phyloP scores from a whole-genome alignment of 768 basidiomycete species.

The Mycena albidolilacea region DNA sequence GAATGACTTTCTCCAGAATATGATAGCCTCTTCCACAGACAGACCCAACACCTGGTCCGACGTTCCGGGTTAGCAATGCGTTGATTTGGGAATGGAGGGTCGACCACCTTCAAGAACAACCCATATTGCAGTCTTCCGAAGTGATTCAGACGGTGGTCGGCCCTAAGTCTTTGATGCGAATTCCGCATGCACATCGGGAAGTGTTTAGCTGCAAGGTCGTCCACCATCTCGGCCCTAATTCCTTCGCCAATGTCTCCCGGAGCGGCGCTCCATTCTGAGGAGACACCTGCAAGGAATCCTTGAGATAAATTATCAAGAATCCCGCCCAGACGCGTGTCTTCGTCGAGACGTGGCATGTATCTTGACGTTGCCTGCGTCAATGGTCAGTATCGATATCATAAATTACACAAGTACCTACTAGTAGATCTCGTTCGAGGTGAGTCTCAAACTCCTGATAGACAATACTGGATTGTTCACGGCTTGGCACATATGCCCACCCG shows the following conservation, averaged over 20 bases:
- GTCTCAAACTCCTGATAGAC: constrained; percentile 89
- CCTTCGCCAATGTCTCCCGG: constrained; percentile 70
- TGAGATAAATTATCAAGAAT: constrained; percentile 93
- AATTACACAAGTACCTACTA: constrained; percentile 62
- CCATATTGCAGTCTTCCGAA: constrained; percentile 93
- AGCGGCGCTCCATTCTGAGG: constrained; percentile 82
- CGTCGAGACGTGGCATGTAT: constrained; percentile 91
- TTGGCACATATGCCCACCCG: constrained; percentile 93
- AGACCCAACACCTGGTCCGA: constrained; percentile 85
- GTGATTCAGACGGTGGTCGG: constrained; percentile 92
- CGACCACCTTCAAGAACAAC: constrained; percentile 90
- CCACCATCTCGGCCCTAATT: constrained; percentile 95
- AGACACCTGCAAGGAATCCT: constrained; percentile 93
- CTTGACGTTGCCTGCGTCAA: constrained; percentile 82
- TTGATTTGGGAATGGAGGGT: background rate
- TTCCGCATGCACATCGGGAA: constrained; percentile 98
- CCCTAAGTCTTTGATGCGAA: constrained; percentile 82
- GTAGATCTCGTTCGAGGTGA: constrained; percentile 79
- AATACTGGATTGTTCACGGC: constrained; percentile 83
- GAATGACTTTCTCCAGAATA: constrained; percentile 95
- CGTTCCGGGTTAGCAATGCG: background rate
- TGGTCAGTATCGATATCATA: constrained; percentile 7
- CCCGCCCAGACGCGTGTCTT: constrained; percentile 92
- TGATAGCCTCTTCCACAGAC: constrained; percentile 93
- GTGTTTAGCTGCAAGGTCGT: constrained; percentile 87